A percentile compares a stretch with the other conserved stretches of the same genome.
Conservation (phyloP, 345 rosid genomes). For the Hibiscus tridactylites region DNA sequence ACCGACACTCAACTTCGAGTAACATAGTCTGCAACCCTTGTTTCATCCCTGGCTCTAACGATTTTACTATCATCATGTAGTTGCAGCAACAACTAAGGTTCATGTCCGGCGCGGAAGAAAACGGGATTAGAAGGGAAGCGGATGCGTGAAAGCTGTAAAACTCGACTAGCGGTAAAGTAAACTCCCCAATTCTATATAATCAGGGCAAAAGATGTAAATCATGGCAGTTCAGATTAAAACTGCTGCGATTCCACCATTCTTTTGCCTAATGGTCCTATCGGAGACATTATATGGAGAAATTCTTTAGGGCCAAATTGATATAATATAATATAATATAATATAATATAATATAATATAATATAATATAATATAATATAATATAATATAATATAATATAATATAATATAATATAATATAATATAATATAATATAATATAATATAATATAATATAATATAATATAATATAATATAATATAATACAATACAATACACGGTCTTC, state of each 20-base stretch:
- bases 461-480: not conserved
- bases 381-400: not conserved
- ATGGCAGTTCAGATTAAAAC: slow-evolving; percentile 7
- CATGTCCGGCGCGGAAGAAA: slow-evolving; percentile 41
- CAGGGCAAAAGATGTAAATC: slow-evolving; percentile 24
- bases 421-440: not conserved
- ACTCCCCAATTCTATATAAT: slow-evolving; percentile 12
- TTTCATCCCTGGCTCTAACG: not conserved
- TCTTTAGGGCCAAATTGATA: slow-evolving; percentile 6
- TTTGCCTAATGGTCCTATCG: slow-evolving; percentile 6
- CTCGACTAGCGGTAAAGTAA: slow-evolving; percentile 15
- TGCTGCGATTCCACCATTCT: slow-evolving; percentile 9
- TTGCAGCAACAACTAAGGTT: slow-evolving; percentile 55
- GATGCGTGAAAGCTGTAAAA: slow-evolving; percentile 22
- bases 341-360: not conserved
- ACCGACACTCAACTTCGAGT: not conserved
- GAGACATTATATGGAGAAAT: not conserved
- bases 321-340: not conserved
- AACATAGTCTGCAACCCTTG: no score
- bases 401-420: no score
- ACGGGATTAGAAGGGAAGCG: slow-evolving; percentile 35
- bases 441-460: not conserved
- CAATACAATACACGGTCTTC: not conserved
- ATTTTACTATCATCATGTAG: slow-evolving; percentile 29
- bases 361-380: not conserved